Evolutionary conservation across 345 rosid genomes (phyloP), one percentile per base, ranked within the genome.

Genomic region (Dimocarpus longan): DNA sequence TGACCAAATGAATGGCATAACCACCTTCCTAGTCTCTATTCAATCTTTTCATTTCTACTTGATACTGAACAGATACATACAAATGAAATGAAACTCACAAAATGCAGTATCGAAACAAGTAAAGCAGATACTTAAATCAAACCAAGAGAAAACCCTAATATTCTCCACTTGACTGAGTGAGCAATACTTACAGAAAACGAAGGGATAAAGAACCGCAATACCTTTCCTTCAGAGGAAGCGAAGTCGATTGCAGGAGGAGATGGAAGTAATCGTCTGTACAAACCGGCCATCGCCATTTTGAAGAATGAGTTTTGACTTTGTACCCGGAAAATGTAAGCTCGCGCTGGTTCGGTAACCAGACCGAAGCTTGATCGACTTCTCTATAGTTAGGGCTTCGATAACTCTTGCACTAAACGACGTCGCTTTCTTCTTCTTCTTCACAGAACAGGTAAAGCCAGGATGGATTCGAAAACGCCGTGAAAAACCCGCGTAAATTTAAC

Each of bases 231-330:
- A 5, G 88, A 43, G 10, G 93, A 90, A 76, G 93, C 81, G 69
- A 88, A 90, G 65, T 90, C 91, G 22, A 86, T 84, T 9, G 91
- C 91, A 12, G 93, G 93, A 73, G 93, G 93, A 76, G 88, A 85
- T 19, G 91, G 91, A 68, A 86, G 93, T 54, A 48, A 68, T 76
- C 91, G 73, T 40, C 90, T 78, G 78, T 88, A 90, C 3, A 86
- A 66, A 52, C 91, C 86, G 24, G 90, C 85, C 73, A 73, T 70
- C n/a, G 88, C 91, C 93, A 90, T 90, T 64, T 19, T 21, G 10
- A 0, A n/a, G 8, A 21, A 26, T 16, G 16, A 5, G n/a, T n/a
- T 16, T 15, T 54, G 1, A 54, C 37, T 54, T 54, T 54, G 18
- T 16, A 54, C 1, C 5, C 13, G 59, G n/a, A 60, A n/a, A 60